Evolutionary conservation across 2,329 filamentous ascomycete genomes (phyloP), one percentile per base, ranked within the genome.

Genomic region (Sporothrix brasiliensis): DNA sequence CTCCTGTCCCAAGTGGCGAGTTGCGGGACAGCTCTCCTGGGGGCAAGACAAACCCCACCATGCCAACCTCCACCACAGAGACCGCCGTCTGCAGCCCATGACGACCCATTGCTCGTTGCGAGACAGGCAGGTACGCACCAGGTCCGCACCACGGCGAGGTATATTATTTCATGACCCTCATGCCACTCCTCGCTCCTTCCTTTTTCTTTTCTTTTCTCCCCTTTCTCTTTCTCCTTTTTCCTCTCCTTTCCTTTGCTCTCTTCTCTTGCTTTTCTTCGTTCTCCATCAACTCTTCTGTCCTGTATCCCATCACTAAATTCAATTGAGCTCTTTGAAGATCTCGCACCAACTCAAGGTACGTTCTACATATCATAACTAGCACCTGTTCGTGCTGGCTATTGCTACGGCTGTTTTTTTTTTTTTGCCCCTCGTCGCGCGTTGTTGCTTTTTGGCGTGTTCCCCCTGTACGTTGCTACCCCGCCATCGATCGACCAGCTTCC

Each of bases 91-190:
- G 67, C 27, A 44, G 56, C 54, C 34, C 49, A 58, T 30, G 54
- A 41, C 54, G 54, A 61, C 41, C 54, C 24, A 69, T 60, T 69
- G n/a, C 54, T 50, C 24, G 53, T 52, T 61, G 67, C 56, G 27
- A 68, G 66, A 60, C 44, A 68, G 67, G 41, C 30, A 67, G 39
- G 34, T 24, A 53, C 63, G 63, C 65, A 50, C 65, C 65, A 54
- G 65, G 66, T 68, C 34, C 53, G 66, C 66, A 68, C 52, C 66
- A 68, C 52, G 21, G 30, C 16, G 41, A 49, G 56, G 49, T 69
- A 69, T 69, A 69, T 70, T 71, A 71, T 69, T 68, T 71, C 70
- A 71, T 68, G 67, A 66, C 69, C 41, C 63, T 70, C 70, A 68
- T 70, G 67, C 67, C 67, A 72, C 67, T 24, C 27, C 54, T 24